These are phyloP conservation scores for Sophora flavescens DNA, from an alignment of 306 rosid genomes.

Conservation along the genomic window DNA sequence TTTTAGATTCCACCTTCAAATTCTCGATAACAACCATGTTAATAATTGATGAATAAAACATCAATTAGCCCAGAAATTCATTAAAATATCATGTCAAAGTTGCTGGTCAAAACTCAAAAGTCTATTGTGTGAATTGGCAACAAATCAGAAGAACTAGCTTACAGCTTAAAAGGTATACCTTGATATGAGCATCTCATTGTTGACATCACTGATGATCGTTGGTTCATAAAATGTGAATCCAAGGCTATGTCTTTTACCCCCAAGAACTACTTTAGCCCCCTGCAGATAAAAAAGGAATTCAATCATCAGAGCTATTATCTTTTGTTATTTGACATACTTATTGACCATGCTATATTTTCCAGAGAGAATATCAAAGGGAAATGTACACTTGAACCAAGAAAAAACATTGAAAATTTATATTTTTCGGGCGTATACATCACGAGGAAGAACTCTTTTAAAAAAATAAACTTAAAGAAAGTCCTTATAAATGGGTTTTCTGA, in stretches of 20 bases:
- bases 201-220: slow-evolving; percentile 74
- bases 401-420: not conserved
- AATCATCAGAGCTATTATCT: slow-evolving; percentile 39
- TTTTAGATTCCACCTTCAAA: slow-evolving; percentile 5
- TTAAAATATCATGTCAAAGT: slow-evolving; percentile 12
- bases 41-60: not conserved
- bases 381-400: slow-evolving; percentile 22
- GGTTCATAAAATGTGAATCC: slow-evolving; percentile 94
- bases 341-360: slow-evolving; percentile 29
- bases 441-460: not conserved
- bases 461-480: not conserved
- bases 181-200: slow-evolving; percentile 78
- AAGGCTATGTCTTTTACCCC: slow-evolving; percentile 93
- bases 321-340: slow-evolving; percentile 30
- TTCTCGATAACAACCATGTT: not conserved
- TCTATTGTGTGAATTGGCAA: not conserved
- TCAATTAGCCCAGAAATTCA: slow-evolving; percentile 26
- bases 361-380: not conserved
- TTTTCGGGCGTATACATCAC: slow-evolving; percentile 15
- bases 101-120: slow-evolving; percentile 15
- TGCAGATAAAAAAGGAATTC: slow-evolving; percentile 50
- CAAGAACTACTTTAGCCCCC: slow-evolving; percentile 92
- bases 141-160: slow-evolving; percentile 31
- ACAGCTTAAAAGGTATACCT: slow-evolving; percentile 59
- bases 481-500: slow-evolving; percentile 8